Evolutionary conservation across 805 yeast species (phyloP), one percentile per base, ranked within the genome.

Genomic region (Wickerhamiella galacta): DNA sequence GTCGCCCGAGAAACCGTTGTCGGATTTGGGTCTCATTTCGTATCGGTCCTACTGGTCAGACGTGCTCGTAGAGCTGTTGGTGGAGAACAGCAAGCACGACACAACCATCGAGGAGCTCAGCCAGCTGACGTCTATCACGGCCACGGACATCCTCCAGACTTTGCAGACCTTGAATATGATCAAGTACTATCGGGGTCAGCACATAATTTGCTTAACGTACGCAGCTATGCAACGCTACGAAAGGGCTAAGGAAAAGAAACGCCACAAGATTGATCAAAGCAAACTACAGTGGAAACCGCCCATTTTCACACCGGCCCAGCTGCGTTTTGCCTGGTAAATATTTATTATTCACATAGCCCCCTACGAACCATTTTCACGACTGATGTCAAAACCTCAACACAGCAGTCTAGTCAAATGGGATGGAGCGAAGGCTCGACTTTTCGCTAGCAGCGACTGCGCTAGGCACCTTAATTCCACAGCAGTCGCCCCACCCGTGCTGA

Each of bases 41-140:
- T 90, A 90, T 49, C 72, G 98, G 54, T 94, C 95, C 0, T 90
- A 68, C 51, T 90, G 99, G 99, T 73, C 95, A 0, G 96, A 90
- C 47, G 74, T 87, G 1, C 63, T 90, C 38, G 73, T 83, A 9
- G 72, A 71, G 33, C 51, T 82, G 19, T 58, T 90, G 24, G 74
- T 76, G 24, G 90, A 79, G 43, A 63, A 61, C 35, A 61, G 66
- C 20, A 64, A 63, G 20, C 56, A 65, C 31, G 68, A 61, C 16
- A 69, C 75, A 31, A 76, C 92, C 3, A 83, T 90, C 35, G 98
- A 90, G 47, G 96, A 87, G 44, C 77, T 90, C 12, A 76, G 94
- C 20, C 61, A 75, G 9, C 57, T 72, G 31, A 81, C 96, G 0
- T 70, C 95, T 10, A 87, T 90, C 94, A 90, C 98, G 8, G 83